phyloP scores from a whole-genome alignment of 768 basidiomycete species.

The Tricholoma sp. region DNA sequence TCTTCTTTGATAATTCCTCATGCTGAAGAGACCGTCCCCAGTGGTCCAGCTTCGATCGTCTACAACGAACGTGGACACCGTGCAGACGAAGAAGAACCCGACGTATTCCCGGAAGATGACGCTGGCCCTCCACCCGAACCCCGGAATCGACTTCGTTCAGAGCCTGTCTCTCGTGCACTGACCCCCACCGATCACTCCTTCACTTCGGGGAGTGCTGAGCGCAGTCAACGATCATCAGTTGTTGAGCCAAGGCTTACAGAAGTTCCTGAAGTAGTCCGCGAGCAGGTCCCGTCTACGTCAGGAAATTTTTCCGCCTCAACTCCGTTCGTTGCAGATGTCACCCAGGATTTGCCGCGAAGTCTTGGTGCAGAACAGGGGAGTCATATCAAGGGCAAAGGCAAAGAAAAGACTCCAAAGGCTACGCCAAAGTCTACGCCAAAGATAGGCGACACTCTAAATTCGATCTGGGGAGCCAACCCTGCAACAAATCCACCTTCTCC shows the following conservation, averaged over 20 bases:
- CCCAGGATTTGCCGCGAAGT: constrained; percentile 16
- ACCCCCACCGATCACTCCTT: constrained; percentile 32
- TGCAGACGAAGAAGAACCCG: constrained; percentile 67
- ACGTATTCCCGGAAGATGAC: constrained; percentile 64
- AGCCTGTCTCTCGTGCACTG: constrained; percentile 48
- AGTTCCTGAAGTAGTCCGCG: constrained; percentile 7
- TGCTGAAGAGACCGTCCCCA: constrained; percentile 21
- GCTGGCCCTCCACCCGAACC: constrained; percentile 28
- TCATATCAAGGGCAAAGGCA: constrained; percentile 23
- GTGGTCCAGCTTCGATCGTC: constrained; percentile 75
- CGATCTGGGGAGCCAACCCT: constrained; percentile 41
- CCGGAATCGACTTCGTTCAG: constrained; percentile 35
- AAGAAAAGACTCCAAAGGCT: constrained; percentile 9
- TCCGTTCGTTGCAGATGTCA: constrained; percentile 8
- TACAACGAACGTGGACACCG: constrained; percentile 78
- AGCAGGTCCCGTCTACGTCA: constrained; percentile 10
- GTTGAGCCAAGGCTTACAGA: constrained; percentile 10
- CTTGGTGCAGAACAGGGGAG: constrained; percentile 10
- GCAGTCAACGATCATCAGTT: constrained; percentile 21
- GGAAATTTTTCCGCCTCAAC: constrained; percentile 9
- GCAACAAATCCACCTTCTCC: constrained; percentile 6
- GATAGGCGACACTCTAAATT: constrained; percentile 38
- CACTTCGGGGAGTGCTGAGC: constrained; percentile 13
- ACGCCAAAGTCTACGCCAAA: constrained; percentile 15
- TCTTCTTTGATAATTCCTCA: neutral